Conservation (phyloP, 2,329 filamentous ascomycete genomes). For the Alternaria tenuissima region DNA sequence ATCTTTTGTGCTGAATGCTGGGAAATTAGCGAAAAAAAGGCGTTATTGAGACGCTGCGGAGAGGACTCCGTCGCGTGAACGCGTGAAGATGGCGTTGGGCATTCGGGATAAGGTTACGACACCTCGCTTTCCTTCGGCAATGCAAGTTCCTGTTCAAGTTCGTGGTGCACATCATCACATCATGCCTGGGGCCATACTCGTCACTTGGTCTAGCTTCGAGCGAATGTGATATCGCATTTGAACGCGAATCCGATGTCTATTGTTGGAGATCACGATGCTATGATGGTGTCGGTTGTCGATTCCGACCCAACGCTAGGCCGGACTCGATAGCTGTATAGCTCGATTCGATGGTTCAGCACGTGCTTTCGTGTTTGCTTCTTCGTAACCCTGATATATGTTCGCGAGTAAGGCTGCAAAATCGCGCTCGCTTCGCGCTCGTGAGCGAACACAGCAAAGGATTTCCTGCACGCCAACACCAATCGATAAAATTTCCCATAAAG, state of each 20-base stretch:
- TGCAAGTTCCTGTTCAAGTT: background rate
- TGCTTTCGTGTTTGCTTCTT: background rate
- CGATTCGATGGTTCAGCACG: background rate
- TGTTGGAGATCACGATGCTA: background rate
- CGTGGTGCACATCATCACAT: background rate
- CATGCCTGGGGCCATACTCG: background rate
- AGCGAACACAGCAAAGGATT: background rate
- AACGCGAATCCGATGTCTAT: background rate
- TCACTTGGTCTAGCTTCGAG: background rate
- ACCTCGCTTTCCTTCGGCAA: constrained; percentile 10
- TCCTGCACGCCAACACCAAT: background rate
- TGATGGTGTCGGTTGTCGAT: background rate
- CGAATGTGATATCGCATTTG: background rate
- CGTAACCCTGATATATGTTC: background rate
- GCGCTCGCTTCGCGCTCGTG: background rate
- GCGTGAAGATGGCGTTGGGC: constrained; percentile 1
- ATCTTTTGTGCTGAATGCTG: background rate
- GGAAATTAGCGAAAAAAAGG: background rate
- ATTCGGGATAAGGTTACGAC: constrained; percentile 4
- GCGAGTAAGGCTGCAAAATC: background rate
- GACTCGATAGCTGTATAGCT: background rate
- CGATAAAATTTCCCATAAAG: background rate
- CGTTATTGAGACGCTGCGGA: background rate
- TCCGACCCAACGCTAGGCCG: background rate
- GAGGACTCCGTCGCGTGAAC: constrained; percentile 5